A percentile compares a stretch with the other conserved stretches of the same genome.
These are phyloP conservation scores for Massariosphaeria phaeospora DNA, from an alignment of 495 filamentous ascomycete species.

Conservation along the genomic window DNA sequence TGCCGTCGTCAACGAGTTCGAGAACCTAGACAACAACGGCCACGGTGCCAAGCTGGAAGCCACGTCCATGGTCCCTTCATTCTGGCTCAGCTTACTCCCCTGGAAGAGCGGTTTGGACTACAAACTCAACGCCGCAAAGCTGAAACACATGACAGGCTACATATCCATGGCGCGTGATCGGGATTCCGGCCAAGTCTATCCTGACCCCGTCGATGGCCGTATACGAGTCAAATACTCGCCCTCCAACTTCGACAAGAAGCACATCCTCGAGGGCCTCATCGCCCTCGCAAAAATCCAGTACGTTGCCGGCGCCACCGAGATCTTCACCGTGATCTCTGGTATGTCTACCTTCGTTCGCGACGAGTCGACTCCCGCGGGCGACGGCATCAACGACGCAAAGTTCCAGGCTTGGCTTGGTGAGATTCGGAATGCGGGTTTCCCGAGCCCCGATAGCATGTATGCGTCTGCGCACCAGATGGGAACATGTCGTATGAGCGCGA, in stretches of 20 bases:
- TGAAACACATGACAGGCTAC: constrained; percentile 59
- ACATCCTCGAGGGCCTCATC: constrained; percentile 66
- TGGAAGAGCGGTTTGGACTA: constrained; percentile 63
- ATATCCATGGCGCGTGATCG: constrained; percentile 69
- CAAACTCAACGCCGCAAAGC: constrained; percentile 59
- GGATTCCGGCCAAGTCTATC: constrained; percentile 66
- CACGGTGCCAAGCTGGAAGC: constrained; percentile 81
- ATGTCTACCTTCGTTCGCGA: constrained; percentile 61
- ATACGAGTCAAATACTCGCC: constrained; percentile 63
- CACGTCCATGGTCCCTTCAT: constrained; percentile 60
- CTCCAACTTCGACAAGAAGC: constrained; percentile 62
- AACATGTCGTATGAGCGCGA: constrained; percentile 70
- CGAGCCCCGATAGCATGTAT: constrained; percentile 47
- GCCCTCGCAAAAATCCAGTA: constrained; percentile 71
- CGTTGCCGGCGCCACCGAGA: constrained; percentile 70
- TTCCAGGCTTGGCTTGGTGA: constrained; percentile 65
- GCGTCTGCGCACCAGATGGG: constrained; percentile 89
- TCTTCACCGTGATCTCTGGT: constrained; percentile 57
- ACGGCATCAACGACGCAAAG: constrained; percentile 58
- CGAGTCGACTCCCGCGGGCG: constrained; percentile 37
- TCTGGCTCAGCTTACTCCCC: constrained; percentile 53
- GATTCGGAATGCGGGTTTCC: constrained; percentile 49
- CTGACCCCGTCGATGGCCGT: constrained; percentile 62
- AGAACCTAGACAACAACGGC: constrained; percentile 73
- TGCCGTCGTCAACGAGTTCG: constrained; percentile 66